Evolutionary conservation across 2,329 filamentous ascomycete genomes (phyloP).

Genomic region (Nakataea oryzae): DNA sequence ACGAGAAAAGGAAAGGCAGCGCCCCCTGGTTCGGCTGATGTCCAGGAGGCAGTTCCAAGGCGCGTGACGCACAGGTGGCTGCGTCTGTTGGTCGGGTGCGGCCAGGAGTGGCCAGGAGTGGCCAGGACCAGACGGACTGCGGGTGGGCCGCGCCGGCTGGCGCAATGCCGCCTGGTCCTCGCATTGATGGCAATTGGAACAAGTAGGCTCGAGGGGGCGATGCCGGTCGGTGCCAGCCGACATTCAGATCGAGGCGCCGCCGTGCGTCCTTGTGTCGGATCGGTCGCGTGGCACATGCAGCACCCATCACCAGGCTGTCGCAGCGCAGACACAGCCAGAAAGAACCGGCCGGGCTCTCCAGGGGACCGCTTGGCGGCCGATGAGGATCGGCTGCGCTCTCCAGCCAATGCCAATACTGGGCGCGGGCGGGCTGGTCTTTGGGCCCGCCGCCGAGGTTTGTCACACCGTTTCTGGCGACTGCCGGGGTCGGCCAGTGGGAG

Average conservation of each 20-base stretch:
- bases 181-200: neutral
- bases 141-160: too few species aligned
- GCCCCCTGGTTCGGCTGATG: neutral
- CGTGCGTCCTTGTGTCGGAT: too few species aligned
- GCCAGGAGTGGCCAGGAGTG: neutral
- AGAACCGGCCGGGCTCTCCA: too few species aligned
- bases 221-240: neutral
- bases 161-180: neutral
- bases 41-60: neutral
- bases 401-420: neutral
- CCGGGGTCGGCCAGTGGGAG: neutral
- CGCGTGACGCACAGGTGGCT: neutral
- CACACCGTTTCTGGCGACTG: neutral
- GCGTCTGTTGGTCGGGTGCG: neutral
- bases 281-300: too few species aligned
- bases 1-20: neutral
- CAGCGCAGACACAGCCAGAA: too few species aligned
- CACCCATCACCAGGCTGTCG: too few species aligned
- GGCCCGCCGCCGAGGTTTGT: neutral
- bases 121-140: neutral
- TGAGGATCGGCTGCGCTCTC: neutral
- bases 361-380: neutral
- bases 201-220: neutral
- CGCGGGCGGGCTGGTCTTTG: too few species aligned
- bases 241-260: neutral